A percentile compares a stretch with the other conserved stretches of the same genome.
phyloP scores from a whole-genome alignment of 179 eudicot species.

The Amaranthus tricolor region DNA sequence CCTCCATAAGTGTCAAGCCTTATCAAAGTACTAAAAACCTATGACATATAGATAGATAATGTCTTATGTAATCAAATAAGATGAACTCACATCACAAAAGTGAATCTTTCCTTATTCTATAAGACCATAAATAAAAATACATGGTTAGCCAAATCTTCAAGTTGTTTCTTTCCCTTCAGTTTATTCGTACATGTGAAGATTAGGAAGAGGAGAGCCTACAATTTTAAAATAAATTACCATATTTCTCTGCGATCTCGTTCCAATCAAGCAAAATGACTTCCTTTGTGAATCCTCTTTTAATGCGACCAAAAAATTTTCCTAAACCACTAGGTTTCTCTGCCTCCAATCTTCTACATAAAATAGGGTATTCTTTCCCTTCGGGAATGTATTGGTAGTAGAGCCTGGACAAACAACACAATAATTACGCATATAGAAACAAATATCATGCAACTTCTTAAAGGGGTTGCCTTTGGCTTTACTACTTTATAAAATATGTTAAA shows the following conservation, averaged over 20 bases:
- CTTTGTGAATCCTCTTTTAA: conserved; percentile 34
- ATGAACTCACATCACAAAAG: not conserved
- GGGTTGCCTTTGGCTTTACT: not conserved
- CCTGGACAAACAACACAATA: conserved; percentile 41
- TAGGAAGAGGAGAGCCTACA: not conserved
- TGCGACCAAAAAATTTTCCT: conserved; percentile 36
- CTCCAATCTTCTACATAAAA: conserved; percentile 65
- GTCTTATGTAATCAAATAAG: not conserved
- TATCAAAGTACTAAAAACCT: not conserved
- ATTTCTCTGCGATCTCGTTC: conserved; percentile 78
- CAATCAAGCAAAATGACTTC: conserved; percentile 85
- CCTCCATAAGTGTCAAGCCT: conserved; percentile 6
- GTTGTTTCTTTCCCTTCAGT: not conserved
- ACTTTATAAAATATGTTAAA: too few species aligned
- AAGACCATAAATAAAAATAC: not conserved
- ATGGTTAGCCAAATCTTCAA: not conserved
- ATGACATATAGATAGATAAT: not conserved
- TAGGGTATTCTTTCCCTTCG: conserved; percentile 88
- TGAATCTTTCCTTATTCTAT: not conserved
- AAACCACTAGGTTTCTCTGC: conserved; percentile 42
- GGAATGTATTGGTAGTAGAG: conserved; percentile 86
- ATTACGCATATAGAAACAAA: conserved; percentile 13
- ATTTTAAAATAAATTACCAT: conserved; percentile 44
- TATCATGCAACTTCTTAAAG: not conserved
- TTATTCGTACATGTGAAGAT: too few species aligned